Evolutionary conservation across 139 green algal genomes (phyloP).

Genomic region (Yamagishiella unicocca): DNA sequence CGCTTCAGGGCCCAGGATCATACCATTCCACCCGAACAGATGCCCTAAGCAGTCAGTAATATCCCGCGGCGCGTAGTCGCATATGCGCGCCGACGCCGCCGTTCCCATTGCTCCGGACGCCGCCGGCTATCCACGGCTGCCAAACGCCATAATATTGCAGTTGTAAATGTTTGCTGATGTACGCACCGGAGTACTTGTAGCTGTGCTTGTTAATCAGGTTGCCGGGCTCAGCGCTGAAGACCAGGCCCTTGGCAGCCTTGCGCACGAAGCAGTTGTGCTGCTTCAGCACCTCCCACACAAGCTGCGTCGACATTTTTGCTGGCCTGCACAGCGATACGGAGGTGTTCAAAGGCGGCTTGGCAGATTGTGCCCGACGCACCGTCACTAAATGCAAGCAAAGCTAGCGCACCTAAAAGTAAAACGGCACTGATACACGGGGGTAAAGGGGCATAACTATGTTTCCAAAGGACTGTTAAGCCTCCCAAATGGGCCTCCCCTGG

Average conservation of each 20-base stretch:
- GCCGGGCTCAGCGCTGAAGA: conserved; percentile 77
- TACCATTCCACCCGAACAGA: too few relatives aligned
- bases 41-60: too few relatives aligned
- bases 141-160: neutral
- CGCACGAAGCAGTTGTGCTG: conserved; percentile 77
- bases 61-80: too few relatives aligned
- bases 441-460: neutral
- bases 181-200: conserved; percentile 90
- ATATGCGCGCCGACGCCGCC: neutral
- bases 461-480: neutral
- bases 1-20: too few relatives aligned
- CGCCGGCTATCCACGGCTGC: neutral
- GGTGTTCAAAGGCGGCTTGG: neutral
- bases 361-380: neutral
- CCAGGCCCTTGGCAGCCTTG: conserved; percentile 71
- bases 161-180: neutral
- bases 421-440: neutral
- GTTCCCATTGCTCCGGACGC: too few relatives aligned
- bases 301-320: conserved; percentile 48
- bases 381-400: neutral
- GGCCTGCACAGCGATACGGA: neutral
- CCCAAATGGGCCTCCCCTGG: neutral
- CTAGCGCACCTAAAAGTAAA: neutral
- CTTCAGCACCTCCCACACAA: conserved; percentile 79
- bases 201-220: conserved; percentile 85